phyloP scores from a whole-genome alignment of 2,329 filamentous ascomycete species.

The Clonostachys byssicola region DNA sequence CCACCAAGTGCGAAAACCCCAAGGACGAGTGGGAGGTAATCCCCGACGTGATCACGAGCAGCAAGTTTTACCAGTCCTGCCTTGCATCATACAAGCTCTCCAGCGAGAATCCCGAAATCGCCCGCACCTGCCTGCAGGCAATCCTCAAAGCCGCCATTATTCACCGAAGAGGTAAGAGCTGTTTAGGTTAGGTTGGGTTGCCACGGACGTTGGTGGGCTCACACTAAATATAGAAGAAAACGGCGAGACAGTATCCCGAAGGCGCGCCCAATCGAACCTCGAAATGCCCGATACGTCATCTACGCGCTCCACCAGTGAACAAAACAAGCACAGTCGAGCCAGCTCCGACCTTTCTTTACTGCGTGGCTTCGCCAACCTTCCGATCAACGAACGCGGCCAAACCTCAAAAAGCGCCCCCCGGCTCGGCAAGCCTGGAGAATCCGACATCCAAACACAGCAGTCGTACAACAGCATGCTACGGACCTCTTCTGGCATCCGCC shows the following conservation, averaged over 20 bases:
- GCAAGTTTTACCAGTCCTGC: slow-evolving; percentile 63
- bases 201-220: slow-evolving; percentile 8
- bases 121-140: slow-evolving; percentile 70
- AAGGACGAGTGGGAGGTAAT: slow-evolving; percentile 68
- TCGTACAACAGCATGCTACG: slow-evolving; percentile 45
- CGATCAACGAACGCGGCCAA: slow-evolving; percentile 29
- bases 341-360: slow-evolving; percentile 66
- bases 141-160: slow-evolving; percentile 70
- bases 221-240: slow-evolving; percentile 24
- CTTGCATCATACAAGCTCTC: slow-evolving; percentile 74
- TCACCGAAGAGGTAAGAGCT: slow-evolving; percentile 59
- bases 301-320: slow-evolving; percentile 45
- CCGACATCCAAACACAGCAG: slow-evolving; percentile 16
- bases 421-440: slow-evolving; percentile 13
- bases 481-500: slow-evolving; percentile 43
- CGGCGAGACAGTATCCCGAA: slow-evolving; percentile 39
- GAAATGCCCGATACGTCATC: slow-evolving; percentile 48
- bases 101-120: slow-evolving; percentile 63
- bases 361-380: slow-evolving; percentile 45
- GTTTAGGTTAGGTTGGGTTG: background rate
- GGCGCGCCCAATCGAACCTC: slow-evolving; percentile 58
- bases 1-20: slow-evolving; percentile 84
- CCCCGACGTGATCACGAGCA: slow-evolving; percentile 56
- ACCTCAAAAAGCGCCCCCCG: slow-evolving; percentile 25
- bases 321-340: slow-evolving; percentile 64